phyloP scores from a whole-genome alignment of 208 protist species.

The Crithidia bombi region DNA sequence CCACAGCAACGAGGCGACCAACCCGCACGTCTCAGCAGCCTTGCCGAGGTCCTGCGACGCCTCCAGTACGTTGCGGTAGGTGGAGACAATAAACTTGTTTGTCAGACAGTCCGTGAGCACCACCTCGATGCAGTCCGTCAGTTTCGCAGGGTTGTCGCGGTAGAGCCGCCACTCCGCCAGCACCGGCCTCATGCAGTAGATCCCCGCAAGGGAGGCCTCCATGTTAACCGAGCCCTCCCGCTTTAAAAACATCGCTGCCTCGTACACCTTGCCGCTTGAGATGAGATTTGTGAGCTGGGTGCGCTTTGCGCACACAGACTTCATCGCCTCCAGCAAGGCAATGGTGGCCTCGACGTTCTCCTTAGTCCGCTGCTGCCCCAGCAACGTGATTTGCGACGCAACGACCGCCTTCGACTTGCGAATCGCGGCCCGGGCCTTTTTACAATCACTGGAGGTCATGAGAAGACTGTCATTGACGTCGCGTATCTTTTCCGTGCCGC shows the following conservation, averaged over 20 bases:
- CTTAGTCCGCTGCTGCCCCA: constrained; percentile 58
- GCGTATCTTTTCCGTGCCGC: constrained; percentile 73
- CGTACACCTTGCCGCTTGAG: constrained; percentile 62
- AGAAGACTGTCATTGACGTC: constrained; percentile 77
- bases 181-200: constrained; percentile 69
- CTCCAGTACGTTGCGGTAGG: constrained; percentile 75
- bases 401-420: constrained; percentile 63
- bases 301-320: constrained; percentile 54
- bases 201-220: constrained; percentile 46
- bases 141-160: constrained; percentile 48
- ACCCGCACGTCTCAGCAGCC: constrained; percentile 33
- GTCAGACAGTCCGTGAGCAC: constrained; percentile 72
- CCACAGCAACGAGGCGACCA: constrained; percentile 74
- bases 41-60: constrained; percentile 44
- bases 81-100: constrained; percentile 70
- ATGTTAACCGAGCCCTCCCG: constrained; percentile 53
- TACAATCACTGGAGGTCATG: constrained; percentile 85
- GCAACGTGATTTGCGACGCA: constrained; percentile 57
- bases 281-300: constrained; percentile 69
- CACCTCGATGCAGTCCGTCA: constrained; percentile 49
- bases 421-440: constrained; percentile 69
- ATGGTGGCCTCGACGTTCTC: constrained; percentile 56
- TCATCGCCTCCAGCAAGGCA: constrained; percentile 68
- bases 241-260: constrained; percentile 64
- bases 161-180: constrained; percentile 77